Base-by-base conservation (phyloP, 257 asterid species). In the Ophiorrhiza pumila region DNA sequence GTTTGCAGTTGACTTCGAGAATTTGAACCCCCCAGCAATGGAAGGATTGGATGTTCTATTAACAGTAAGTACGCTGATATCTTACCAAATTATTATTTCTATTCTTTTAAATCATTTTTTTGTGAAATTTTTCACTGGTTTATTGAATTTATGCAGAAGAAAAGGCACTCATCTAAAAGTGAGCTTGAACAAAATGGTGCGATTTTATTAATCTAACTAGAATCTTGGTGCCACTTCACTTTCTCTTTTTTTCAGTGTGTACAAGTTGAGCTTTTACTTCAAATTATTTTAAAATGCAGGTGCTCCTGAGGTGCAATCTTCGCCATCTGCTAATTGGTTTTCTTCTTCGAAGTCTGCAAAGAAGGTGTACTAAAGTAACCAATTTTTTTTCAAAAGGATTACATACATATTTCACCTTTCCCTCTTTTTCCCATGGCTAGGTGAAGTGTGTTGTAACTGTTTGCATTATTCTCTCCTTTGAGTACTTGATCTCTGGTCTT, bases 301-400 rank as follows among this genome's bases (percentile, higher is more conserved):
- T 59, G 80, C 70, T 80, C 67, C 88, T 73, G 82, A 74, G 74
- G 76, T 77, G 84, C 91, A 86, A 75, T 74, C 89, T 77, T 87
- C 98, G 70, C 88, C 93, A 71, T 80, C 99, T 73, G 91, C 93
- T 82, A 68, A 84, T 81, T 95, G 99, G 99, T 95, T 95, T 90
- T 68, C 96, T 66, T 92, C 98, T 47, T 49, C 95, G 41, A 90
- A 86, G 83, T 90, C 99, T 68, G 92, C 93, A 49, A 95, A 89
- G 82, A 92, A 92, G 98, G 99, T 92, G 25, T n/a, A 60, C 59
- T 14, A 10, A 65, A 27, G 7, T 23, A 13, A 27, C 9, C 32
- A 42, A 17, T 50, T 65, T 20, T 35, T 15, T 43, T 31, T 34
- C 5, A 42, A 13, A 20, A n/a, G 11, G 22, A 39, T 53, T 8